Conservation (phyloP, 129 eudicot species). For the Lonicera japonica region DNA sequence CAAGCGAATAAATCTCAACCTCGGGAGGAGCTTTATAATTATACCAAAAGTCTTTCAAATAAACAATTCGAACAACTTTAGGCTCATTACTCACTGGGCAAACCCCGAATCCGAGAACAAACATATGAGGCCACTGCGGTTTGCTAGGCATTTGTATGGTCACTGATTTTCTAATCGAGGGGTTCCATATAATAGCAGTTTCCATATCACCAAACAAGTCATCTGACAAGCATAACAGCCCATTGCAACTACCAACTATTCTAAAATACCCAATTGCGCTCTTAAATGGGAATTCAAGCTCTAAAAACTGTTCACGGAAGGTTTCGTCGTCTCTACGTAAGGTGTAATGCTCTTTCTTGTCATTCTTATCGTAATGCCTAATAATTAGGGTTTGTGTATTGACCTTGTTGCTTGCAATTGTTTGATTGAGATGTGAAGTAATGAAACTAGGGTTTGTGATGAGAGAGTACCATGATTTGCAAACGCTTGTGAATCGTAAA, state of each 20-base stretch:
- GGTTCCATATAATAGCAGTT: slow-evolving; percentile 49
- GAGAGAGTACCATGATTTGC: slow-evolving; percentile 52
- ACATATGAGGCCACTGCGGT: slow-evolving; percentile 13
- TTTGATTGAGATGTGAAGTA: slow-evolving; percentile 23
- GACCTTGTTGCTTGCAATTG: slow-evolving; percentile 8
- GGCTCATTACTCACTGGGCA: slow-evolving; percentile 28
- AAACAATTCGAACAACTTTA: slow-evolving; percentile 42
- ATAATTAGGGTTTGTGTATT: slow-evolving; percentile 14
- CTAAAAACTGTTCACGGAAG: slow-evolving; percentile 15
- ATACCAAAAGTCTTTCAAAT: slow-evolving; percentile 7
- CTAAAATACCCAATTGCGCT: slow-evolving; percentile 38
- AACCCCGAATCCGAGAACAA: slow-evolving; percentile 57
- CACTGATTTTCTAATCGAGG: slow-evolving; percentile 28
- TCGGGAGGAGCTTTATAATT: slow-evolving; percentile 11
- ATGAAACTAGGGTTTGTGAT: slow-evolving; percentile 37
- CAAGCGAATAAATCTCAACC: slow-evolving; percentile 32
- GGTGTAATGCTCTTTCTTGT: slow-evolving; percentile 31
- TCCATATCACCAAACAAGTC: slow-evolving; percentile 29
- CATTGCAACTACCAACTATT: slow-evolving; percentile 42
- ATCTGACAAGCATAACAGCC: slow-evolving; percentile 45
- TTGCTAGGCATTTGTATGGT: slow-evolving; percentile 11
- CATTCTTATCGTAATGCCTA: slow-evolving; percentile 31
- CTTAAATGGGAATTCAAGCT: slow-evolving; percentile 20
- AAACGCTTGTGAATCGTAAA: slow-evolving; percentile 35
- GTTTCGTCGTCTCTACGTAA: slow-evolving; percentile 21